Evolutionary conservation across 768 basidiomycete species (phyloP).

Genomic region (Candolleomyces aberdarensis): DNA sequence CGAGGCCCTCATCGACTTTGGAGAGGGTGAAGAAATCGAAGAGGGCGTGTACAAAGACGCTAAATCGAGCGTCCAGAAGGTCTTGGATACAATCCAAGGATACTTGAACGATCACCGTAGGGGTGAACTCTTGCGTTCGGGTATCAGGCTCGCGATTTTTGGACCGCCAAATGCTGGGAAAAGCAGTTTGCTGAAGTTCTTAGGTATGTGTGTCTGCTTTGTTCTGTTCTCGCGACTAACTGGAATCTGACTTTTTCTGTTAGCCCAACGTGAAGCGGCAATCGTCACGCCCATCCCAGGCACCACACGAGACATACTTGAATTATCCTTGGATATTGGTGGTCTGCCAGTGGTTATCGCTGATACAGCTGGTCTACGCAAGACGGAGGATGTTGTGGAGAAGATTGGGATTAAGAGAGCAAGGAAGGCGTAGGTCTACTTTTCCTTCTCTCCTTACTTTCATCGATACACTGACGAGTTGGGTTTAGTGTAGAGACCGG

Average conservation of each 20-base stretch:
- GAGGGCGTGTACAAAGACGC: slow-evolving; percentile 79
- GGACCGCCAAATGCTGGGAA: slow-evolving; percentile 96
- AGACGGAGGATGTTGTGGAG: slow-evolving; percentile 70
- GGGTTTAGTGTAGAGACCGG: slow-evolving; percentile 58
- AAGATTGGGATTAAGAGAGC: slow-evolving; percentile 80
- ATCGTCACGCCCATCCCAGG: slow-evolving; percentile 88
- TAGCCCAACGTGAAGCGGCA: slow-evolving; percentile 84
- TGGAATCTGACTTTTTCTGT: background rate
- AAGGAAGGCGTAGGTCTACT: slow-evolving; percentile 50
- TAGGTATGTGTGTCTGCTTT: slow-evolving; percentile 48
- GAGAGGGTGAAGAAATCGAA: slow-evolving; percentile 88
- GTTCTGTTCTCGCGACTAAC: background rate
- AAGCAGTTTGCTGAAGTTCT: slow-evolving; percentile 81
- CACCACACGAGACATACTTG: slow-evolving; percentile 86
- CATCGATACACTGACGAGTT: background rate
- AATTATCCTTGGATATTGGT: slow-evolving; percentile 83
- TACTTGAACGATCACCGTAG: slow-evolving; percentile 72
- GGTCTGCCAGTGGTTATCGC: slow-evolving; percentile 78
- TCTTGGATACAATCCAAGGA: slow-evolving; percentile 48
- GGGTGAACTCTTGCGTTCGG: slow-evolving; percentile 82
- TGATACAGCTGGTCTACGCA: slow-evolving; percentile 84
- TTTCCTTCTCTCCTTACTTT: background rate
- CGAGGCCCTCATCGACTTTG: slow-evolving; percentile 92
- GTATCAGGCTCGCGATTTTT: slow-evolving; percentile 82
- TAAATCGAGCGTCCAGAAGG: slow-evolving; percentile 40